Evolutionary conservation across 148 eudicot genomes (phyloP).

Genomic region (Heliamphora exappendiculata): DNA sequence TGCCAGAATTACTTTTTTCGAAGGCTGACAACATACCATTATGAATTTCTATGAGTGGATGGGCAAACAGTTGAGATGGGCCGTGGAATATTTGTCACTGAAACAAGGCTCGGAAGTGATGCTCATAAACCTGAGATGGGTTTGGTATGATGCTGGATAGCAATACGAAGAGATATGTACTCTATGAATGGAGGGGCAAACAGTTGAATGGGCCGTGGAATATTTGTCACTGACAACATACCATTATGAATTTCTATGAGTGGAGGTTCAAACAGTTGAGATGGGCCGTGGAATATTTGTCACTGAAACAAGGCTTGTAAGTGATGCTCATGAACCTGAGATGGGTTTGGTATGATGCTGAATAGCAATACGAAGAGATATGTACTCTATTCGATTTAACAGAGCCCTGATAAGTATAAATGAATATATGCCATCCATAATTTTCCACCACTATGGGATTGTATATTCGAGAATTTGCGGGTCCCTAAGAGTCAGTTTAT

Average conservation of each 20-base stretch:
- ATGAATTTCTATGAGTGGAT: background rate
- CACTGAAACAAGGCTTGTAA: background rate
- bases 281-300: background rate
- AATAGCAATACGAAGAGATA: background rate
- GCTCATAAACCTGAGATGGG: background rate
- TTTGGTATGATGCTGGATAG: background rate
- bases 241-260: background rate
- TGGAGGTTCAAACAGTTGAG: background rate
- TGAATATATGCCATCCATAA: background rate
- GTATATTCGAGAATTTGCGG: background rate
- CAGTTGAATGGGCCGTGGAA: too few relatives aligned
- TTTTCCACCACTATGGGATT: background rate
- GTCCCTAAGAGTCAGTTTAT: background rate
- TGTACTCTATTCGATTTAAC: background rate
- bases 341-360: background rate
- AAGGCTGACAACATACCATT: too few relatives aligned
- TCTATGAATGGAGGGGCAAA: too few relatives aligned
- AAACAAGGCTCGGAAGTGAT: background rate
- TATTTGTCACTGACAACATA: too few relatives aligned
- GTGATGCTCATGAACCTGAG: background rate
- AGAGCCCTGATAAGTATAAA: background rate
- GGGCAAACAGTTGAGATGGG: background rate
- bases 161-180: background rate
- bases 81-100: background rate
- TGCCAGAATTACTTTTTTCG: background rate